phyloP scores from a whole-genome alignment of 2,329 filamentous ascomycete genomes.

The Claviceps sp. region DNA sequence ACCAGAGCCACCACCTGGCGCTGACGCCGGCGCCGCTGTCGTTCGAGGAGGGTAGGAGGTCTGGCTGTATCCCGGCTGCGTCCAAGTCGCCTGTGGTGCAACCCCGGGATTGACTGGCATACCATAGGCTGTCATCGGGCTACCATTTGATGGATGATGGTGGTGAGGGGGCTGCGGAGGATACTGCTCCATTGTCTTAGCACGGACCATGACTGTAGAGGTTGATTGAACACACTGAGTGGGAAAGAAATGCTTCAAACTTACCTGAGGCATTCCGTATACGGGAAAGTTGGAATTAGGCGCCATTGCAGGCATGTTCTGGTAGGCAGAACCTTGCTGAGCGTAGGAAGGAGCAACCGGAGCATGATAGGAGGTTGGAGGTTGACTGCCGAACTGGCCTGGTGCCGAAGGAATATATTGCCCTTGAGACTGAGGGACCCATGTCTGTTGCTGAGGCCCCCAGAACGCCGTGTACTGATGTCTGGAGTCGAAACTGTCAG shows the following conservation, averaged over 20 bases:
- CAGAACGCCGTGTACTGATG: slow-evolving; percentile 60
- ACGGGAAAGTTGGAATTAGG: slow-evolving; percentile 29
- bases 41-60: slow-evolving; percentile 19
- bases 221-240: not conserved
- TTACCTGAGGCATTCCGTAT: slow-evolving; percentile 34
- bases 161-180: slow-evolving; percentile 15
- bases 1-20: slow-evolving; percentile 14
- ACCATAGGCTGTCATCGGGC: slow-evolving; percentile 24
- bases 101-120: slow-evolving; percentile 18
- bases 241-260: slow-evolving; percentile 10
- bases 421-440: slow-evolving; percentile 38
- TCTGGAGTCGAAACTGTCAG: slow-evolving; percentile 50
- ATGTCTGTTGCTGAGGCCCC: slow-evolving; percentile 42
- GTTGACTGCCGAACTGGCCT: slow-evolving; percentile 27
- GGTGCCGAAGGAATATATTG: slow-evolving; percentile 33
- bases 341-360: slow-evolving; percentile 34
- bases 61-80: slow-evolving; percentile 21
- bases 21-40: slow-evolving; percentile 11
- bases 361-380: slow-evolving; percentile 33
- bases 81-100: slow-evolving; percentile 22
- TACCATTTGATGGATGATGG: slow-evolving; percentile 19
- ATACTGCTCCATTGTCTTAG: slow-evolving; percentile 14
- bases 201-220: not conserved
- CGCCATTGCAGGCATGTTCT: slow-evolving; percentile 29
- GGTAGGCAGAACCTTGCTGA: slow-evolving; percentile 29